Evolutionary conservation across 257 asterid species (phyloP), one percentile per base, ranked within the genome.

Genomic region (Ophiorrhiza pumila): DNA sequence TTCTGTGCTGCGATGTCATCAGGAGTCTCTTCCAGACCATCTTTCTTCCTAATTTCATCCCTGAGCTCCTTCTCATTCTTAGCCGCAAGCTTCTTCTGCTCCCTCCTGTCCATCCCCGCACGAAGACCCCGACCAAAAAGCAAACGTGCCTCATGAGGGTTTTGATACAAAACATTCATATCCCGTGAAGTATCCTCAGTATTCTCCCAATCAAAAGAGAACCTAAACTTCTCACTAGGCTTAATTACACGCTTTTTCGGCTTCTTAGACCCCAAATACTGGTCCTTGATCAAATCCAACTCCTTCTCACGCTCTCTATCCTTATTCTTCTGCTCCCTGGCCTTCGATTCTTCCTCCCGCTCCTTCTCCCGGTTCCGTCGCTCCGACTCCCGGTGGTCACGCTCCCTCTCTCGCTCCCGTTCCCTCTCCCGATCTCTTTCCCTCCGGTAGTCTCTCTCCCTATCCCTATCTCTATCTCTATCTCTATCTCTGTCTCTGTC

Each of bases 1-100:
- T 49, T 78, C 55, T 78, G 82, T 1, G 78, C 75, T 5, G 72
- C 82, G 1, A 72, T 78, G 46, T 78, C 82, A 4, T 34, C 78
- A 0, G 78, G 68, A 18, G 82, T 78, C 75, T 78, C 82, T 70
- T 78, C 82, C 41, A 78, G 52, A 8, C 82, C 82, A 4, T 78
- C 82, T 61, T 78, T 78, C 43, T 73, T 73, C 56, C 82, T 39
- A 37, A 78, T 68, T 63, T 78, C 82, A 1, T 78, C 82, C 45
- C 70, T 69, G 3, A 74, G 56, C 10, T 78, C 82, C 75, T 78
- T 74, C 71, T 78, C 82, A 41, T 78, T 73, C 71, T 78, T 74
- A 5, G 83, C 79, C 23, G 83, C 83, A 7, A 79, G 74, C 66
- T 79, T 79, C 74, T 79, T 79, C 76, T 79, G 83, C 79, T 79